Conservation (phyloP, 1,284 basidiomycete genomes). For the Ceratobasidium sp. region DNA sequence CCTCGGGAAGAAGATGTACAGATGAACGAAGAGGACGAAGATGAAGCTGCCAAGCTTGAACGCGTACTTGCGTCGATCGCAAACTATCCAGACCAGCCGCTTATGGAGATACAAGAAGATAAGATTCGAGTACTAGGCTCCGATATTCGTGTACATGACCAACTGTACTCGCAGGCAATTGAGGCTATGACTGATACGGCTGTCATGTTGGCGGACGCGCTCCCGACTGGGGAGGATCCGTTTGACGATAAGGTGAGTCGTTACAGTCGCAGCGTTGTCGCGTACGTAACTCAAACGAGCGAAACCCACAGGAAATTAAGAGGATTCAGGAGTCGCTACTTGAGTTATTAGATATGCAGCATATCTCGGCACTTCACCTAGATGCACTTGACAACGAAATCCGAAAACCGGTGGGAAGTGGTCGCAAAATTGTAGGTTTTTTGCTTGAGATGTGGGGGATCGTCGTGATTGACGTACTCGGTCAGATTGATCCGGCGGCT, state of each 20-base stretch:
- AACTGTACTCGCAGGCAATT: constrained; percentile 38
- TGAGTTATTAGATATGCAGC: constrained; percentile 74
- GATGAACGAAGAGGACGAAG: constrained; percentile 60
- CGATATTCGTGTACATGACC: constrained; percentile 36
- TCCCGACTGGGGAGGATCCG: constrained; percentile 71
- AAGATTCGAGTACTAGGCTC: constrained; percentile 32
- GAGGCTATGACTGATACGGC: constrained; percentile 50
- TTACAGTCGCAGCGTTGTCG: too few relatives aligned
- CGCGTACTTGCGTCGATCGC: constrained; percentile 55
- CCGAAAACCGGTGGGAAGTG: constrained; percentile 66
- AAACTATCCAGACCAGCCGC: constrained; percentile 72
- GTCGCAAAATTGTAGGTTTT: constrained; percentile 69
- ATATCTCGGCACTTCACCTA: constrained; percentile 71
- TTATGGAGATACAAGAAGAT: constrained; percentile 56
- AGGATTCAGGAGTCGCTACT: constrained; percentile 75
- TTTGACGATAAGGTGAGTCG: constrained; percentile 63
- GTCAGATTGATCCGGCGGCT: constrained; percentile 65
- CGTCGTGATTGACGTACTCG: neutral
- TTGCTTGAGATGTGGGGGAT: neutral
- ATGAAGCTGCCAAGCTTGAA: constrained; percentile 63
- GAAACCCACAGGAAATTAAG: constrained; percentile 65
- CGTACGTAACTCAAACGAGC: constrained; percentile 48
- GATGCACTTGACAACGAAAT: constrained; percentile 66
- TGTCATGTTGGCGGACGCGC: constrained; percentile 66
- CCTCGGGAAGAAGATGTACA: constrained; percentile 58